Evolutionary conservation across 257 asterid species (phyloP).

Genomic region (Penstemon newberryi): DNA sequence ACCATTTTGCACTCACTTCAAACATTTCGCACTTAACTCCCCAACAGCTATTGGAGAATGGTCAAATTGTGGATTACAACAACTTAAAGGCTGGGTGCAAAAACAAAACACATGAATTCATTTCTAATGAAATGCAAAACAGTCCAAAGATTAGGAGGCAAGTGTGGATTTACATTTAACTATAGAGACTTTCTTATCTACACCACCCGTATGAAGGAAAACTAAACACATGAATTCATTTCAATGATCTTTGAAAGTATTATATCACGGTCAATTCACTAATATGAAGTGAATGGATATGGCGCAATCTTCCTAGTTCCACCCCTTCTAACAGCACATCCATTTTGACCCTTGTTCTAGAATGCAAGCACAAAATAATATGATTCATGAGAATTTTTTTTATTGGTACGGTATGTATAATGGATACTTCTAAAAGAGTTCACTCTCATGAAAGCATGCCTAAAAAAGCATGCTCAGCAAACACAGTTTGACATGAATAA

Average conservation of each 20-base stretch:
- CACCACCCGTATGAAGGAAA: not conserved
- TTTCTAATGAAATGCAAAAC: too few species aligned
- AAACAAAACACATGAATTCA: too few species aligned
- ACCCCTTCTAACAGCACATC: not conserved
- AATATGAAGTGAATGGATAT: not conserved
- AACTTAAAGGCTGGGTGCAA: too few species aligned
- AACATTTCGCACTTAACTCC: too few species aligned
- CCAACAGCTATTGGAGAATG: too few species aligned
- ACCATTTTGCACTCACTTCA: too few species aligned
- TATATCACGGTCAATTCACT: not conserved
- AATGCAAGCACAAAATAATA: not conserved
- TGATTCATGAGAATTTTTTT: not conserved
- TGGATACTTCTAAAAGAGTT: constrained; percentile 3
- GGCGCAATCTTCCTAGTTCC: not conserved
- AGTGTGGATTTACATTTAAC: not conserved
- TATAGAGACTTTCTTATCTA: not conserved
- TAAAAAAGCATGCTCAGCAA: not conserved
- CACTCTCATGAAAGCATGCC: not conserved
- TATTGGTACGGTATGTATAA: not conserved
- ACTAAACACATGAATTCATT: not conserved
- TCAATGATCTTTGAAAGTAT: not conserved
- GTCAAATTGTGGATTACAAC: too few species aligned
- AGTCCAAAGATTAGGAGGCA: too few species aligned
- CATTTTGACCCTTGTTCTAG: not conserved
- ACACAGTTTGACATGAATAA: not conserved